These are phyloP conservation scores for Miscanthus lutarioriparius DNA, from an alignment of 176 grass and related monocot genomes.

Conservation along the genomic window DNA sequence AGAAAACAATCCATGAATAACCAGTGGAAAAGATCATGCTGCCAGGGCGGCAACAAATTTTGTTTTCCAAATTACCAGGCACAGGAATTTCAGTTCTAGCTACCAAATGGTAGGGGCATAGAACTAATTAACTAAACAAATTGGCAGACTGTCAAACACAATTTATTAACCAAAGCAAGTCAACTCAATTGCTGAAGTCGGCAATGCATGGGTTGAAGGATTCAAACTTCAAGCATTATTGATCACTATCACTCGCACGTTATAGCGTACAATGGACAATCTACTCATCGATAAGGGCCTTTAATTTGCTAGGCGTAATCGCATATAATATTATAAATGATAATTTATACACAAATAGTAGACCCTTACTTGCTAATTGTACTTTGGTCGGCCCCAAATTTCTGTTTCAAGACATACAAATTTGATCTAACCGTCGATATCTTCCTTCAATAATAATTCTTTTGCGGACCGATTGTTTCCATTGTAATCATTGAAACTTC, in stretches of 20 bases:
- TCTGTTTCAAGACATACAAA: not conserved
- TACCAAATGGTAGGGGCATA: not conserved
- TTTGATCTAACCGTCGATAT: not conserved
- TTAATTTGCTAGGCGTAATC: not conserved
- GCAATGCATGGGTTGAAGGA: constrained; percentile 24
- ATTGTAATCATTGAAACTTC: not conserved
- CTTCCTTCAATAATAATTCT: not conserved
- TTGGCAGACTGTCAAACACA: not conserved
- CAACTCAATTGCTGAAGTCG: constrained; percentile 21
- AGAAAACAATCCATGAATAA: not conserved
- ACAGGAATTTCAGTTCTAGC: not conserved
- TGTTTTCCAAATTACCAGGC: not conserved
- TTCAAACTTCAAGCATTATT: constrained; percentile 30
- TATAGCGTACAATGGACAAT: not conserved
- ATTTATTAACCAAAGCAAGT: constrained; percentile 15
- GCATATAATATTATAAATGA: not conserved
- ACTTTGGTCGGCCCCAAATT: not conserved
- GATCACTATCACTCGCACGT: constrained; percentile 18
- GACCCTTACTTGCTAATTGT: not conserved
- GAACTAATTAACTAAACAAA: not conserved
- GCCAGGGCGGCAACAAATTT: not conserved
- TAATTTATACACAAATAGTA: not conserved
- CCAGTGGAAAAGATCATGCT: not conserved
- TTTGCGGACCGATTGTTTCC: not conserved
- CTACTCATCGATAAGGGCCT: not conserved